Conservation (phyloP, 352 stramenopile species). For the Lagenidium sp. region DNA sequence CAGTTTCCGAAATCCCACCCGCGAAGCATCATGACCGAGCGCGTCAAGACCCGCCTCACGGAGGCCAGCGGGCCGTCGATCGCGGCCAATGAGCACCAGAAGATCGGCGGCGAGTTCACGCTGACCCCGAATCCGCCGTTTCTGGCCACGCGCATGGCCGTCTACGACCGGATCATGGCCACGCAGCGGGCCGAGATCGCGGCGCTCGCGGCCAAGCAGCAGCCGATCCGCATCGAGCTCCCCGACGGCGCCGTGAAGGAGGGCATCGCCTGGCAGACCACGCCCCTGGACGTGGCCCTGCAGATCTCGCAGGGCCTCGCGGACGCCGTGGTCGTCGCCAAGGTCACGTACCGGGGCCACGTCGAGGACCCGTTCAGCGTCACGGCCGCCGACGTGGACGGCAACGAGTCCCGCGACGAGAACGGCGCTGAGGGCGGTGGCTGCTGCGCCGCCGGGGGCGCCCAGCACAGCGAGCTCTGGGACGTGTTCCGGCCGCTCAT, state of each 20-base stretch:
- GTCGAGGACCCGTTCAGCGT: constrained; percentile 71
- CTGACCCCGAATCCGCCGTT: constrained; percentile 81
- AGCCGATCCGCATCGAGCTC: constrained; percentile 94
- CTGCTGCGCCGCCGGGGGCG: constrained; percentile 18
- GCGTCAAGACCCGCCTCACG: constrained; percentile 73
- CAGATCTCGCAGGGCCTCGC: constrained; percentile 94
- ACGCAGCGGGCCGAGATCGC: constrained; percentile 57
- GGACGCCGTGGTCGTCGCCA: constrained; percentile 89
- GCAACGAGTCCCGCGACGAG: constrained; percentile 65
- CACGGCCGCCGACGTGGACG: constrained; percentile 82
- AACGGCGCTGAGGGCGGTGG: constrained; percentile 37
- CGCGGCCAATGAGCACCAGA: constrained; percentile 32
- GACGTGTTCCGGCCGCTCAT: constrained; percentile 97
- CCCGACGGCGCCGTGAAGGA: constrained; percentile 94
- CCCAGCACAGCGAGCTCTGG: constrained; percentile 87
- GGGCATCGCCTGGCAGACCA: constrained; percentile 91
- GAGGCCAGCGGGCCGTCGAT: constrained; percentile 65
- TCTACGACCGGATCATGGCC: constrained; percentile 86
- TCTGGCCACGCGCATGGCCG: constrained; percentile 53
- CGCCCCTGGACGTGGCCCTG: constrained; percentile 94
- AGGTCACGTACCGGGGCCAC: constrained; percentile 80
- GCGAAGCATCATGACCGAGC: constrained; percentile 10
- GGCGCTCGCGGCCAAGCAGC: constrained; percentile 72
- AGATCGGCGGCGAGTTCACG: constrained; percentile 81
- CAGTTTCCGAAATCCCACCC: too few relatives aligned